These are phyloP conservation scores for Erythrophleum fordii DNA, from an alignment of 306 rosid genomes.

Conservation along the genomic window DNA sequence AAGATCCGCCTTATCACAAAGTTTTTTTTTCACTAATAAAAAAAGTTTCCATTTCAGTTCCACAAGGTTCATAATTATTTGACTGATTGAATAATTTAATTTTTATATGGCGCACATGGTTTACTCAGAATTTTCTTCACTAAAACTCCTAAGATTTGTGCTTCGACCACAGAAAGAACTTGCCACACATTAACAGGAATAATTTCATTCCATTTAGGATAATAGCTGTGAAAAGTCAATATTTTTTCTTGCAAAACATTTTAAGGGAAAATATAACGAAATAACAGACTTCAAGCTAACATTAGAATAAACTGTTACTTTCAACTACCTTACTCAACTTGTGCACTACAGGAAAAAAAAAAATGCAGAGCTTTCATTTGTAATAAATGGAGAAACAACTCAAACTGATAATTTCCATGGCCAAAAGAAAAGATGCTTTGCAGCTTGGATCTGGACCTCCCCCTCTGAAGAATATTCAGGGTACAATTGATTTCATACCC, in stretches of 20 bases:
- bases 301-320: background rate
- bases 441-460: background rate
- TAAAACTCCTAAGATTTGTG: background rate
- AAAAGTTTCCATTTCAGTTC: constrained; percentile 14
- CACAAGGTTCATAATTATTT: constrained; percentile 19
- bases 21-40: background rate
- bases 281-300: background rate
- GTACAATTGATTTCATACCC: background rate
- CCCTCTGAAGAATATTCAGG: background rate
- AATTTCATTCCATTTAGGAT: background rate
- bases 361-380: too few species aligned
- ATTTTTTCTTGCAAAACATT: background rate
- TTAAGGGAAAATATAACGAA: background rate
- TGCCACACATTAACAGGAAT: background rate
- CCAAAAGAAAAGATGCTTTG: background rate
- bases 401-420: background rate
- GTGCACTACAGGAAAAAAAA: too few species aligned
- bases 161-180: background rate
- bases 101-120: background rate
- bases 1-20: constrained; percentile 2
- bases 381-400: background rate
- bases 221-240: background rate
- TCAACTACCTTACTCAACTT: background rate
- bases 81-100: background rate
- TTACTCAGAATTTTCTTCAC: background rate